Conservation (phyloP, 257 asterid genomes). For the Gardenia jasminoides region DNA sequence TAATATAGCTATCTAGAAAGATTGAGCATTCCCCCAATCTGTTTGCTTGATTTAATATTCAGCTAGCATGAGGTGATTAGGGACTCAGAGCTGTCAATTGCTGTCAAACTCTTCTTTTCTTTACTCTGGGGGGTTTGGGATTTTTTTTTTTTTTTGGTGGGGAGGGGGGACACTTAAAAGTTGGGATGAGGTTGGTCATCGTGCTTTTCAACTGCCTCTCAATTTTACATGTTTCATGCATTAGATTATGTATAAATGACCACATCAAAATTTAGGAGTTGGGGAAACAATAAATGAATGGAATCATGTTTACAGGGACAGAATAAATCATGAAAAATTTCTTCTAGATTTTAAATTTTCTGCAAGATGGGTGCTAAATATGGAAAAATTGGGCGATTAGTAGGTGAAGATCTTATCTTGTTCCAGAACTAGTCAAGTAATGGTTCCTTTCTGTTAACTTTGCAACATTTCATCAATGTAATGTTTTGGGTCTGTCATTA, state of each 20-base stretch:
- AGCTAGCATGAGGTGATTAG: not conserved
- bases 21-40: not conserved
- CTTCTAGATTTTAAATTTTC: not conserved
- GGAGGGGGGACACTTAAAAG: too few species aligned
- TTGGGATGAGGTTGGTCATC: not conserved
- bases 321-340: not conserved
- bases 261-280: not conserved
- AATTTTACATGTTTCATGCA: not conserved
- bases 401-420: not conserved
- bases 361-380: not conserved
- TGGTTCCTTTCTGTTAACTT: not conserved
- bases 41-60: not conserved
- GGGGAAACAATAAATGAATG: not conserved
- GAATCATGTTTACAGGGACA: not conserved
- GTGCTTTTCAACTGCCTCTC: not conserved
- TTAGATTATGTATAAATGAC: not conserved
- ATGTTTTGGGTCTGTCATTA: not conserved
- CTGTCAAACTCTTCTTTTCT: too few species aligned
- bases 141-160: too few species aligned
- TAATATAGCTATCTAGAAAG: not conserved
- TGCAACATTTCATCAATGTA: not conserved
- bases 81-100: not conserved
- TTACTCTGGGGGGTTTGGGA: too few species aligned
- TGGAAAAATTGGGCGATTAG: not conserved
- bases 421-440: not conserved